Conservation (phyloP, 192 early-diverging fungal genomes). For the Backusella sp. region DNA sequence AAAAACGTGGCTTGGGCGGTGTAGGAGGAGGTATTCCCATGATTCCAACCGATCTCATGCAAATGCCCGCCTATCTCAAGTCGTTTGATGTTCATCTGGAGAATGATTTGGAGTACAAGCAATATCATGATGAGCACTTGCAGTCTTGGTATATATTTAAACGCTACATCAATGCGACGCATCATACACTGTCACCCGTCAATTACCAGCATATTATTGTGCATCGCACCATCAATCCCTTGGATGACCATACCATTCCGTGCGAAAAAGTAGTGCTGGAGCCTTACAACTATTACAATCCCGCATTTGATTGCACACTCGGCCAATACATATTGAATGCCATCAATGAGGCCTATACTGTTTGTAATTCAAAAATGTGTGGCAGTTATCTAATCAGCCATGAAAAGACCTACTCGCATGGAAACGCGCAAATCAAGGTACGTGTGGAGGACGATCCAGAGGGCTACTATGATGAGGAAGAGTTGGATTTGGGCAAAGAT, state of each 20-base stretch:
- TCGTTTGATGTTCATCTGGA: constrained; percentile 10
- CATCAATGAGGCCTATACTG: constrained; percentile 59
- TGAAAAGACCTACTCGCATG: constrained; percentile 85
- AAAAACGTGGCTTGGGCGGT: neutral
- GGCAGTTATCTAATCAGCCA: constrained; percentile 78
- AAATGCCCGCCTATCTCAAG: constrained; percentile 18
- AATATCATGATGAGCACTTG: constrained; percentile 43
- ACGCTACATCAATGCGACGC: neutral
- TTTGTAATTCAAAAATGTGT: constrained; percentile 75
- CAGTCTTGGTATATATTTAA: constrained; percentile 46
- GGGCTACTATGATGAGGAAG: neutral
- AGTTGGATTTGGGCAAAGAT: neutral
- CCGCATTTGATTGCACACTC: constrained; percentile 74
- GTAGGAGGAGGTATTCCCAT: neutral
- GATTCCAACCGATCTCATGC: constrained; percentile 7
- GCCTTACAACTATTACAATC: constrained; percentile 75
- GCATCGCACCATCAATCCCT: constrained; percentile 63
- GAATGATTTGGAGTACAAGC: constrained; percentile 31
- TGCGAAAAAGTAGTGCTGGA: constrained; percentile 72
- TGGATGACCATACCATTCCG: constrained; percentile 51
- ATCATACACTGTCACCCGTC: constrained; percentile 57
- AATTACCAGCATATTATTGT: constrained; percentile 70
- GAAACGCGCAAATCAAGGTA: constrained; percentile 73
- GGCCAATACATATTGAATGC: constrained; percentile 87
- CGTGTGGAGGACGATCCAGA: constrained; percentile 38